Evolutionary conservation across 139 green algal species (phyloP), one percentile per base, ranked within the genome.

Genomic region (Zygnema cylindricum): DNA sequence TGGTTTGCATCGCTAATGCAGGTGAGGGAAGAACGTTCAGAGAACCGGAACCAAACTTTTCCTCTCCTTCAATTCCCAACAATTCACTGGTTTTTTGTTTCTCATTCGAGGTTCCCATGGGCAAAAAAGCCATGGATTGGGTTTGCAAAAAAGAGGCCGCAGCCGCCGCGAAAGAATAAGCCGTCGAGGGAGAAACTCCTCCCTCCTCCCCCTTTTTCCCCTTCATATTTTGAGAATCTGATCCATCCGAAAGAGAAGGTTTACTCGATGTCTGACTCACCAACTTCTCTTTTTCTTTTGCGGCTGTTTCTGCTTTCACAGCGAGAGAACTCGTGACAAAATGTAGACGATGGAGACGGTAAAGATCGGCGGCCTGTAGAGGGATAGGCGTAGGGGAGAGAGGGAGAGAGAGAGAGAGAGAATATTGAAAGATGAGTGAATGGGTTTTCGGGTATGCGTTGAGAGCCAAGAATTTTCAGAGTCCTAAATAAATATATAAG

Each of bases 301-400:
- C 78, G 35, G 43, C 39, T 35, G 22, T 7, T 16, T 63, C 49
- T 16, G 49, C 49, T 16, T 79, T 79, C 73, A 87, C n/a, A 32
- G 36, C 84, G 42, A 89, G 69, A 36, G 84, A 89, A 7, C 71
- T 73, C 7, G 84, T 89, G n/a, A 88, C 73, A 73, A 84, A 36
- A 25, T 76, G 32, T 35, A 89, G 42, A 7, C 84, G 84, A 76
- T 89, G 76, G 73, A 88, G 3, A 36, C 63, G 84, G 38, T 69
- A 89, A 2, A 89, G 42, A 38, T 88, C 32, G 7, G 71, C 84
- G 2, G 71, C 2, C 32, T 69, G 73, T 39, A 7, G 36, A 43
- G 33, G 23, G 23, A 43, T 16, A 43, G 3, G 3, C 22, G 43
- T 1, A 35, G 32, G 43, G 79, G 71, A 38, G 71, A 35, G 76